Evolutionary conservation across 2,329 filamentous ascomycete genomes (phyloP), one percentile per base, ranked within the genome.

Genomic region (Seiridium unicorne): DNA sequence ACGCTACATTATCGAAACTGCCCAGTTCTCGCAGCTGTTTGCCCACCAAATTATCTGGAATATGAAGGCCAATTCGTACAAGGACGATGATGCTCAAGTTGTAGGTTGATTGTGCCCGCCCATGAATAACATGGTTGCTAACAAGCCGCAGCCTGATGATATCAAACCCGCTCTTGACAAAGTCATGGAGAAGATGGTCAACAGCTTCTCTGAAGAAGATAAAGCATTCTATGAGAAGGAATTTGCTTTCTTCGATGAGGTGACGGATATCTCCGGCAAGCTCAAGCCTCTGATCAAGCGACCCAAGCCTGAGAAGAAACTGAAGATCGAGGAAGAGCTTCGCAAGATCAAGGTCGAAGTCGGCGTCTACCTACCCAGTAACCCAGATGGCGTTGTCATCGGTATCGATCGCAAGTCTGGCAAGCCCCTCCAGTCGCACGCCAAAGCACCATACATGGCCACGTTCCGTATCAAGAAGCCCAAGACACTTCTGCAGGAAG

Each of bases 41-140:
- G 94, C 96, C 2, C 96, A 99, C 74, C 95, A 99, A 70, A 98
- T 99, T 66, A 99, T 99, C 72, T 99, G 96, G 95, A 99, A 99
- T 73, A 99, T 99, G 90, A 99, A 98, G 74, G 95, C 95, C 38
- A 99, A 99, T 74, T 91, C 93, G 1, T 99, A 91, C 82, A 99
- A 97, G 74, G 96, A 99, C 65, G 94, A 99, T 69, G 92, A 97
- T 66, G 93, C 90, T 11, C 87, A 90, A 68, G 85, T 96, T 64
- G 89, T 91, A 79, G 81, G 87, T 76, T 13, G 4, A 34, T 3
- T 26, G 26, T 31, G 8, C 35, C 34, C 8, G 10, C 35, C 9
- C 13, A 32, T 51, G 11, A 51, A 31, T 35, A 13, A 31, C 35
- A 40, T 26, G 18, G 18, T 13, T 36, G 9, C 68, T 70, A 51